These are phyloP conservation scores for Artemisia annua DNA, from an alignment of 129 eudicot genomes.

Conservation along the genomic window DNA sequence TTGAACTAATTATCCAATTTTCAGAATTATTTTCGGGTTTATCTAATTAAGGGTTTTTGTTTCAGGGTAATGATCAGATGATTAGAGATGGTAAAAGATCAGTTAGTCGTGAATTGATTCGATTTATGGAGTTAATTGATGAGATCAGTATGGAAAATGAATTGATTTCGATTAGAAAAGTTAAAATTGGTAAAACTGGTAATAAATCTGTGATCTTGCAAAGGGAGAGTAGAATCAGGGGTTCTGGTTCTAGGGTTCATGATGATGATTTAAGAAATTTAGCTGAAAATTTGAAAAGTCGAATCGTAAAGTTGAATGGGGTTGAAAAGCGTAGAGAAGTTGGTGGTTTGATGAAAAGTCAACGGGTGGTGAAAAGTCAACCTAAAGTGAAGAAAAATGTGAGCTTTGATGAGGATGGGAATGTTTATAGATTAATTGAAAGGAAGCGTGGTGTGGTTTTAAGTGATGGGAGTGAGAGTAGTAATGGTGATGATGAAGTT, in stretches of 20 bases:
- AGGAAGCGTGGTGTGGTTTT: constrained; percentile 32
- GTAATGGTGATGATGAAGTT: constrained; percentile 37
- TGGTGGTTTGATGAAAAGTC: constrained; percentile 43
- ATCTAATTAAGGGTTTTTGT: constrained; percentile 26
- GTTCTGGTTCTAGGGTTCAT: constrained; percentile 16
- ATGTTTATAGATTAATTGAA: constrained; percentile 49
- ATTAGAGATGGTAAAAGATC: constrained; percentile 79
- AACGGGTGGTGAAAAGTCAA: constrained; percentile 37
- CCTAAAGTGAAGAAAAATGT: constrained; percentile 61
- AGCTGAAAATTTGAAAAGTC: constrained; percentile 36
- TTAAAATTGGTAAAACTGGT: constrained; percentile 41
- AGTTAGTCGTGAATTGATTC: constrained; percentile 52
- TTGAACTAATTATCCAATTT: too few relatives aligned
- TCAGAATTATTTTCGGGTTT: too few relatives aligned
- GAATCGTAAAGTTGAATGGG: constrained; percentile 36
- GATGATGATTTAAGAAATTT: constrained; percentile 33
- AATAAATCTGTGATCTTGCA: constrained; percentile 36
- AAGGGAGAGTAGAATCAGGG: constrained; percentile 26
- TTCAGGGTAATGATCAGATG: constrained; percentile 88
- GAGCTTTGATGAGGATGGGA: constrained; percentile 75
- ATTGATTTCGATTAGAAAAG: constrained; percentile 43
- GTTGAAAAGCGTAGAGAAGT: constrained; percentile 32
- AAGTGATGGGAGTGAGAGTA: constrained; percentile 44
- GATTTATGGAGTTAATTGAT: constrained; percentile 67
- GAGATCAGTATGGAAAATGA: constrained; percentile 44